Percentiles rank a stretch among this genome's conserved stretches.
phyloP scores from a whole-genome alignment of 371 early-diverging fungal species.

The Mortierella sp. region DNA sequence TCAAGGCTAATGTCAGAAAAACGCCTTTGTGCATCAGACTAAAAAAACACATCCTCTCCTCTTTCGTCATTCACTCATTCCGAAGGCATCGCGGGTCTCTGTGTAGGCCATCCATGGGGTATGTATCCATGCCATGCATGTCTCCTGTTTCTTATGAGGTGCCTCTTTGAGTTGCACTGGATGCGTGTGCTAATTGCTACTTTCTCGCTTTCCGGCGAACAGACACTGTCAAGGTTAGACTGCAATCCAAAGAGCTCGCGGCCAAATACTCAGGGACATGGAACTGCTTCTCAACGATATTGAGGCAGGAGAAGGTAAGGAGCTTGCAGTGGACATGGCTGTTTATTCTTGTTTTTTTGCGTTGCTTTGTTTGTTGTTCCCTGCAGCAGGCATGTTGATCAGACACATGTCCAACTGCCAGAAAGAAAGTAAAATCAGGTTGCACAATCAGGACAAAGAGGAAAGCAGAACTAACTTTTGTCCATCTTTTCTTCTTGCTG shows the following conservation, averaged over 20 bases:
- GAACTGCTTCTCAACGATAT: conserved; percentile 71
- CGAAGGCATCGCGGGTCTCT: conserved; percentile 72
- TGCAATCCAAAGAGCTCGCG: conserved; percentile 68
- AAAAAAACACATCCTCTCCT: conserved; percentile 1
- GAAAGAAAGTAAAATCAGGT: neutral
- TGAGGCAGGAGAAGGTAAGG: conserved; percentile 72
- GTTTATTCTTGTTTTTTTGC: neutral
- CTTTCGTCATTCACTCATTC: conserved; percentile 10
- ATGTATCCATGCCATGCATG: conserved; percentile 18
- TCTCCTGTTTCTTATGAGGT: neutral
- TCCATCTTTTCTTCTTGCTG: neutral
- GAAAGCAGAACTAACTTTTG: neutral
- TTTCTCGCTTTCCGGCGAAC: neutral
- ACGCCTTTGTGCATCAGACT: conserved; percentile 2
- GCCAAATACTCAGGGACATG: conserved; percentile 71
- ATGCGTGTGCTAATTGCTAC: neutral
- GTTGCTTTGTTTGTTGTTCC: neutral
- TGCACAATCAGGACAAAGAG: conserved; percentile 7
- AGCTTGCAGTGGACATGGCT: neutral
- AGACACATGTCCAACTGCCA: conserved; percentile 6
- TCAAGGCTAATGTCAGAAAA: conserved; percentile 2
- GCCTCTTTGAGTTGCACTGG: neutral
- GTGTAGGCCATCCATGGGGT: conserved; percentile 80
- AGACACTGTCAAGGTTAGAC: conserved; percentile 68
- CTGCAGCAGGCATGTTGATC: neutral